Percentiles rank a stretch among this genome's conserved stretches.
phyloP scores from a whole-genome alignment of 2,329 filamentous ascomycete species.

The Aspergillus pseudoterreus region DNA sequence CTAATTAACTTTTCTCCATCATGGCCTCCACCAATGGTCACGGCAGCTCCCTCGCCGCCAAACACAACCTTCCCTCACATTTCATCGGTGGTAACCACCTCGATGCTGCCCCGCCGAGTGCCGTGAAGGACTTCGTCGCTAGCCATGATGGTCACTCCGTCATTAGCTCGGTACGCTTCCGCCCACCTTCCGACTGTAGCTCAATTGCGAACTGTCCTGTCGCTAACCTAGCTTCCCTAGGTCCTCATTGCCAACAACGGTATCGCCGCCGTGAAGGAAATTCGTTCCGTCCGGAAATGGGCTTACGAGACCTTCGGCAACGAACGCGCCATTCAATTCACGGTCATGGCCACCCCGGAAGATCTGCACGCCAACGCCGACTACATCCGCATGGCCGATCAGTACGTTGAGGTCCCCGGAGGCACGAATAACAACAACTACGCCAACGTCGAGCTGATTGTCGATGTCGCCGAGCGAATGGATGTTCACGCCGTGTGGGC shows the following conservation, averaged over 20 bases:
- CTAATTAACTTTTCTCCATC: constrained; percentile 26
- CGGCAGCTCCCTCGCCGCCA: constrained; percentile 68
- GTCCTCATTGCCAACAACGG: constrained; percentile 99
- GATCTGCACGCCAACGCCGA: constrained; percentile 97
- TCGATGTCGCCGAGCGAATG: constrained; percentile 98
- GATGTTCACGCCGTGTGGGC: constrained; percentile 98
- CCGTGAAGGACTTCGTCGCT: constrained; percentile 94
- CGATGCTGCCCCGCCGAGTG: constrained; percentile 73
- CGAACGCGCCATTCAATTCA: constrained; percentile 97
- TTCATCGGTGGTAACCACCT: constrained; percentile 95
- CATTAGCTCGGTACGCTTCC: constrained; percentile 81
- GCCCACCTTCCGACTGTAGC: not conserved
- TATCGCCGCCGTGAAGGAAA: constrained; percentile 99
- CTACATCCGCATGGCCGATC: constrained; percentile 99
- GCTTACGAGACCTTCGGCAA: constrained; percentile 99
- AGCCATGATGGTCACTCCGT: constrained; percentile 90
- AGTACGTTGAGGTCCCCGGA: constrained; percentile 98
- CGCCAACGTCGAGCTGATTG: constrained; percentile 98
- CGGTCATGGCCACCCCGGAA: constrained; percentile 98
- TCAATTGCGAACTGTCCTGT: not conserved
- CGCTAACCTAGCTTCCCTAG: constrained; percentile 44
- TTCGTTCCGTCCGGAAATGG: constrained; percentile 99
- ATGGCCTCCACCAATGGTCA: constrained; percentile 50
- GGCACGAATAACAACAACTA: constrained; percentile 99
- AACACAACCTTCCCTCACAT: constrained; percentile 80